Base-by-base conservation (phyloP, 2,329 filamentous ascomycete species). In the Fusarium staphyleae region DNA sequence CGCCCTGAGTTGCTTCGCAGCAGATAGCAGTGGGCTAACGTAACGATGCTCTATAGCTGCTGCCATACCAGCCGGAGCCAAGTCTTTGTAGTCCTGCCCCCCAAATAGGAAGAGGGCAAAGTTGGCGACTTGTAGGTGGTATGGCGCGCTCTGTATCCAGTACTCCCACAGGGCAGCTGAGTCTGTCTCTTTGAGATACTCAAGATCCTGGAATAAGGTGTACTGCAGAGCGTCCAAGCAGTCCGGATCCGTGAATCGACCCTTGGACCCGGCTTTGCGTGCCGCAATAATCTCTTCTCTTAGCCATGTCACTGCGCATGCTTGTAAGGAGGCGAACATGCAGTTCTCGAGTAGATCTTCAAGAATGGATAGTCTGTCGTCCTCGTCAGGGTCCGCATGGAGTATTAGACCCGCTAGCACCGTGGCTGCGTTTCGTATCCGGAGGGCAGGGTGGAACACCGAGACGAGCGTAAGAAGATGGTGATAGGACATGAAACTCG, bases 291-390 rank as follows among this genome's bases (percentile, higher is more conserved):
- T 73, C 66, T 88, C 86, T 62, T 87, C 85, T 47, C 84, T 81
- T 28, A 87, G 71, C 86, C 86, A 88, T 4, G 78, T 78, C 4
- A 88, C 78, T 1, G 85, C 85, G 34, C 82, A 84, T 8, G 82
- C 85, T 67, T 87, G 86, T 30, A 88, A 75, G 1, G 81, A 77
- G 2, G 84, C 78, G 62, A 85, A 87, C 61, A 83, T 79, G 75
- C 85, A 87, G 67, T 87, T 85, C 70, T 87, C 84, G 11, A 88
- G 72, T 11, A 87, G 77, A 65, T 88, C 86, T 45, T 85, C 81
- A 8, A 89, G 77, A 57, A 88, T 88, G 22, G 79, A 77, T 13
- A 88, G 73, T 5, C 85, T 78, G 65, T 82, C 78, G 3, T 81
- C 77, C 53, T 85, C 82, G 19, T 84, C 78, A 0, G 85, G 84